Percentiles rank a stretch among this genome's conserved stretches.
Evolutionary conservation across 305 asterid species (phyloP).

Genomic region (Ruellia speciosa): DNA sequence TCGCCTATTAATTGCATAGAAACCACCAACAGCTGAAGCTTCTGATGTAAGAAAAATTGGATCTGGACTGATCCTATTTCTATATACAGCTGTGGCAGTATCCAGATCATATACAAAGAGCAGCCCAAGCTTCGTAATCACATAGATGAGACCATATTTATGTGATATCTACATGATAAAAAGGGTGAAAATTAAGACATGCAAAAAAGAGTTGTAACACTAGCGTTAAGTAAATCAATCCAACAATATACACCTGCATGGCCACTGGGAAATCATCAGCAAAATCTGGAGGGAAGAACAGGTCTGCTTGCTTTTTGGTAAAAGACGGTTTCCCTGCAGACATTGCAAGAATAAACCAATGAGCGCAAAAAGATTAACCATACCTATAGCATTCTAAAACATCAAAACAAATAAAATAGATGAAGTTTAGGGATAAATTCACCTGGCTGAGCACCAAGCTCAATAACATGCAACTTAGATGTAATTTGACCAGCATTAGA

Average conservation of each 20-base stretch:
- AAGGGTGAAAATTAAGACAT: constrained; percentile 15
- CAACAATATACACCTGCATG: constrained; percentile 31
- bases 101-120: constrained; percentile 97
- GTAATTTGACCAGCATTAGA: constrained; percentile 74
- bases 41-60: constrained; percentile 92
- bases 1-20: constrained; percentile 92
- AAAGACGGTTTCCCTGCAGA: constrained; percentile 85
- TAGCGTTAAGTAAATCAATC: background rate
- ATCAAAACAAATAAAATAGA: background rate
- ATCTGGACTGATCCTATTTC: constrained; percentile 99
- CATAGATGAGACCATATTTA: constrained; percentile 80
- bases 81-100: constrained; percentile 86
- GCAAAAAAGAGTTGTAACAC: background rate
- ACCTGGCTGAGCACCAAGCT: constrained; percentile 99
- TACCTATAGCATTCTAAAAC: constrained; percentile 7
- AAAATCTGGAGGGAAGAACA: constrained; percentile 96
- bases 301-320: constrained; percentile 93
- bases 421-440: constrained; percentile 15
- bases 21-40: constrained; percentile 92
- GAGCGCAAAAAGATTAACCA: constrained; percentile 14
- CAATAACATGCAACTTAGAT: constrained; percentile 91
- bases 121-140: constrained; percentile 96
- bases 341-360: constrained; percentile 15
- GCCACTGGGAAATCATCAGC: constrained; percentile 60
- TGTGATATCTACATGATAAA: constrained; percentile 72